Evolutionary conservation across 257 asterid genomes (phyloP), one percentile per base, ranked within the genome.

Genomic region (Phtheirospermum japonicum): DNA sequence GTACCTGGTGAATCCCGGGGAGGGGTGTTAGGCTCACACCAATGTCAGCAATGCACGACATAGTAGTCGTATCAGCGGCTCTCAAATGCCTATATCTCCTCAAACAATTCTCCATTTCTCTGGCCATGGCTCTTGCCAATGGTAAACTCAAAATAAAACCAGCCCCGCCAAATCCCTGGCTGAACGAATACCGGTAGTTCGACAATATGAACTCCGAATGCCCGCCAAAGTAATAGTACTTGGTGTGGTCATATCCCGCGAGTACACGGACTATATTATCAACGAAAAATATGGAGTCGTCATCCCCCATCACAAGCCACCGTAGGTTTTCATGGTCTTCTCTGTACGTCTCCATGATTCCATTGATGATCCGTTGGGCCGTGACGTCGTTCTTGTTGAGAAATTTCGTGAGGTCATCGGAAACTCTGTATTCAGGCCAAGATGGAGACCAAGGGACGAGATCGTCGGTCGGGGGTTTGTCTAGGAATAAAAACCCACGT

Each of bases 281-380:
- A 12, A 85, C 54, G 7, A 88, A 83, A 42, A 88, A 85, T 1
- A 88, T 17, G 0, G 96, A 73, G 33, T 88, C 96, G 32, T 88
- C 96, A 12, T 85, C 94, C 5, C 91, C 96, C 83, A 88, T 85
- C 0, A 88, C 82, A 0, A 83, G 64, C 95, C 95, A 87, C 11
- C 95, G 70, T 0, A 84, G 52, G 0, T 73, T 49, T 14, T 70
- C 80, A 0, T 80, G 36, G 4, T 68, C 77, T 17, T 83, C 88
- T 12, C 79, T 57, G 37, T 81, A 43, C 13, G 70, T 57, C 76
- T 88, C 96, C 76, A 73, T 60, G 7, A 88, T 81, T 3, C 80
- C 89, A 37, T 71, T 83, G 6, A 80, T 76, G 78, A 85, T 78
- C 0, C 85, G 77, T 1, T 82, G 86, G 0, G 62, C 70, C 5